Base-by-base conservation (phyloP, 75 land plant genomes). In the Selaginella tamariscina region DNA sequence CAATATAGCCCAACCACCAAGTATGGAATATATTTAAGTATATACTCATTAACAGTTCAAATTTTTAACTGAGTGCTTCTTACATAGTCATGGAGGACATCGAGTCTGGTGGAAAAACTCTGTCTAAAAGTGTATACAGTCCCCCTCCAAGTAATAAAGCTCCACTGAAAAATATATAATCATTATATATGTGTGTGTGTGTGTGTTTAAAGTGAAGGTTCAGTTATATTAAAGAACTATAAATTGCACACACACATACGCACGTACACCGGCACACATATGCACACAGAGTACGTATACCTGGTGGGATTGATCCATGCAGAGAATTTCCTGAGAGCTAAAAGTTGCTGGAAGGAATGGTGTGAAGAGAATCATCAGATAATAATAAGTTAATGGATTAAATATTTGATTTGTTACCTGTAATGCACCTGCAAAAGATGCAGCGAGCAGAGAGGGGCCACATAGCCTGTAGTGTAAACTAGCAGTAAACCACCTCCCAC, bases 401-500 rank as follows among this genome's bases (percentile, higher is more conserved):
- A 49, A 13, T 24, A 18, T 31, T 28, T 29, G 11, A 1, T 18
- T 29, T 67, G 30, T 44, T 77, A 82, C 98, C 98, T 89, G 98
- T 65, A 94, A 75, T 55, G 98, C 91, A 54, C 98, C 96, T 59
- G 96, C 98, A 85, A 94, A 94, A 32, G 98, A 94, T 62, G 98
- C 98, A 63, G 96, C 98, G 30, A 94, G 71, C 30, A 93, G 86
- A 94, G 85, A 69, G 98, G 98, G 23, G 88, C 83, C 57, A 94
- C 86, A 73, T 94, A 94, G 28, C 98, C 98, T 28, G 83, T 94
- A 54, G 98, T 94, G 72, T 90, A 94, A 22, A 93, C 84, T 71
- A 94, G 64, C 24, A 94, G 79, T 55, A 94, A 71, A 66, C 82
- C 81, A 30, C 98, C 91, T 62, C 98, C 98, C 9, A 81, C 76